Base-by-base conservation (phyloP, 2,329 filamentous ascomycete species). In the Penicillium frequentans region DNA sequence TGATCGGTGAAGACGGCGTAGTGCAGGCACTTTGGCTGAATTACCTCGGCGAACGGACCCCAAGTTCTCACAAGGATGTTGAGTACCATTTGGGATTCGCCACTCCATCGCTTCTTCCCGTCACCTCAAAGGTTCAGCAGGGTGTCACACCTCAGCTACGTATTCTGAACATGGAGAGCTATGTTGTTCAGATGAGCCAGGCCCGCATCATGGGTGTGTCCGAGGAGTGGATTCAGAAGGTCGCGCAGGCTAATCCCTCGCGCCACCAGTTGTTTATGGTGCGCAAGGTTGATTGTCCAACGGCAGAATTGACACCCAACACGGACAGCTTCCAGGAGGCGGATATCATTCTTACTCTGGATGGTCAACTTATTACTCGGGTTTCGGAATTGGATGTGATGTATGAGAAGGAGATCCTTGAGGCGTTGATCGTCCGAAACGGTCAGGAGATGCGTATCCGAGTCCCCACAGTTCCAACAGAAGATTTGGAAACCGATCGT, bases 251-350 rank as follows among this genome's bases (percentile, higher is more conserved):
- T 60, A 97, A 99, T 74, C 90, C 91, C 39, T 88, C 95, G 50
- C 90, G 92, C 56, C 95, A 99, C 71, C 95, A 99, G 77, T 85
- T 99, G 37, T 99, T 99, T 80, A 97, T 99, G 90, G 91, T 99
- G 29, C 89, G 91, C 68, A 99, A 99, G 78, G 88, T 96, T 59
- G 81, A 89, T 66, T 87, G 86, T 46, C 84, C 84, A 23, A 83
- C 79, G 1, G 70, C 76, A 5, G 71, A 70, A 13, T 70, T 74
- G 73, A 67, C 68, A 8, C 69, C 73, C 14, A 70, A 81, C n/a
- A 75, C 76, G n/a, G 81, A 83, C 49, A 84, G 87, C 16, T 82
- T 99, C 16, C 82, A 90, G 29, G 96, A 99, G 77, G 92, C 93
- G 50, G 95, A 99, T 71, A 89, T 99, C 52, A 87, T 99, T 56